Percentiles rank a stretch among this genome's conserved stretches.
Evolutionary conservation across 495 filamentous ascomycete genomes (phyloP).

Genomic region (Penicillium subrubescens): DNA sequence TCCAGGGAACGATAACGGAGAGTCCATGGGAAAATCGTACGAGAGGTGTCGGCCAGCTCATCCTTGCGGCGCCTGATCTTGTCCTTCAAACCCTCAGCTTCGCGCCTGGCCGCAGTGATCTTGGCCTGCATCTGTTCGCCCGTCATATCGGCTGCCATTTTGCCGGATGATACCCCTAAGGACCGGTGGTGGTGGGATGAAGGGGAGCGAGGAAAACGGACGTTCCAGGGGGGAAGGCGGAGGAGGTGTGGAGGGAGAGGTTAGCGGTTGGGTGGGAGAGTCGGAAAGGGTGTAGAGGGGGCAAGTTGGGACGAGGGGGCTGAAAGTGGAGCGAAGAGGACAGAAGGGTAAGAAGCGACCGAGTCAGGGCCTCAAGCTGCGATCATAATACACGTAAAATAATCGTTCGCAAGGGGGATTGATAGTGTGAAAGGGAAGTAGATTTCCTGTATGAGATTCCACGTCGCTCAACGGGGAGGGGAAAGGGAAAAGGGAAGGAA

Average conservation of each 20-base stretch:
- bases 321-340: constrained; percentile 25
- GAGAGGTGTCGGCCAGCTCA: constrained; percentile 94
- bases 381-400: constrained; percentile 26
- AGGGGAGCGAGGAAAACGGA: constrained; percentile 20
- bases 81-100: constrained; percentile 97
- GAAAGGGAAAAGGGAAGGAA: constrained; percentile 8
- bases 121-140: constrained; percentile 78
- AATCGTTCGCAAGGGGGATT: constrained; percentile 3
- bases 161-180: constrained; percentile 34
- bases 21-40: constrained; percentile 59
- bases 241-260: constrained; percentile 11
- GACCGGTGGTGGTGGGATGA: constrained; percentile 22
- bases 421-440: background rate
- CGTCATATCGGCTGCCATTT: constrained; percentile 64
- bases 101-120: constrained; percentile 95
- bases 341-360: constrained; percentile 20
- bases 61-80: constrained; percentile 99
- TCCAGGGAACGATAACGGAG: constrained; percentile 7
- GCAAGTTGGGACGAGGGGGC: constrained; percentile 13
- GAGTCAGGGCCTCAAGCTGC: constrained; percentile 22
- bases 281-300: constrained; percentile 7
- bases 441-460: constrained; percentile 13
- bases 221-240: constrained; percentile 16
- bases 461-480: constrained; percentile 14
- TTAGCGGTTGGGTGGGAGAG: constrained; percentile 5